phyloP scores from a whole-genome alignment of 352 stramenopile genomes.

The Globisporangium emineosum region DNA sequence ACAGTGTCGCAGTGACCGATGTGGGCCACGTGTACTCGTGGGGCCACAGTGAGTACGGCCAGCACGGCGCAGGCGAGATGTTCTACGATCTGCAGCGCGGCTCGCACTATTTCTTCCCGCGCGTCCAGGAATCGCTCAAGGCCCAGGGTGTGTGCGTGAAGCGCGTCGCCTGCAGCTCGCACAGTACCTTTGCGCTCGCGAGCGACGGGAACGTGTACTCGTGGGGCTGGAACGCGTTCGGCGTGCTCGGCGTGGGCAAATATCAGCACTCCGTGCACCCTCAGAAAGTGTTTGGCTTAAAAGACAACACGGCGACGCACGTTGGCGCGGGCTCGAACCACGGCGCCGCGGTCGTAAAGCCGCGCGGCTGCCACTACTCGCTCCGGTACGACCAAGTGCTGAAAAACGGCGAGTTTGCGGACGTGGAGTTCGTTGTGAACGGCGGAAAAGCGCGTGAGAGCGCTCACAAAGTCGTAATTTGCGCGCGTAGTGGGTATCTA shows the following conservation, averaged over 20 bases:
- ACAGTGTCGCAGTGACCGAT: slow-evolving; percentile 63
- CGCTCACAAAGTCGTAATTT: slow-evolving; percentile 53
- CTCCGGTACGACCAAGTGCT: slow-evolving; percentile 59
- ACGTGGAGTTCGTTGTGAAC: slow-evolving; percentile 47
- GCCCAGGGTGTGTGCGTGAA: slow-evolving; percentile 31
- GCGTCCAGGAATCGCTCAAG: slow-evolving; percentile 49
- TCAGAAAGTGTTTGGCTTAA: slow-evolving; percentile 54
- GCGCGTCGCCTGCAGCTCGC: slow-evolving; percentile 55
- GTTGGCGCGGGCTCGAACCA: slow-evolving; percentile 72
- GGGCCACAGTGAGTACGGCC: slow-evolving; percentile 82
- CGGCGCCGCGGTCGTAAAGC: slow-evolving; percentile 47
- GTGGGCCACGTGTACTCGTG: slow-evolving; percentile 66
- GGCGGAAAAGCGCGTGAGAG: slow-evolving; percentile 21
- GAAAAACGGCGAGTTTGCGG: slow-evolving; percentile 43
- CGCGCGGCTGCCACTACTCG: slow-evolving; percentile 60
- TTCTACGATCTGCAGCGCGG: slow-evolving; percentile 70
- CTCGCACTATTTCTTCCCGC: slow-evolving; percentile 73
- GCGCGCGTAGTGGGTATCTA: slow-evolving; percentile 59
- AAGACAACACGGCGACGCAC: slow-evolving; percentile 50
- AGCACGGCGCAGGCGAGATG: slow-evolving; percentile 65
- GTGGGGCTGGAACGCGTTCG: slow-evolving; percentile 88
- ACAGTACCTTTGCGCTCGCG: slow-evolving; percentile 70
- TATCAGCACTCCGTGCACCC: slow-evolving; percentile 71
- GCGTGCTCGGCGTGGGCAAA: slow-evolving; percentile 71
- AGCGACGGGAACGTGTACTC: slow-evolving; percentile 61